phyloP scores from a whole-genome alignment of 2,329 filamentous ascomycete genomes.

The Fusarium luffae region DNA sequence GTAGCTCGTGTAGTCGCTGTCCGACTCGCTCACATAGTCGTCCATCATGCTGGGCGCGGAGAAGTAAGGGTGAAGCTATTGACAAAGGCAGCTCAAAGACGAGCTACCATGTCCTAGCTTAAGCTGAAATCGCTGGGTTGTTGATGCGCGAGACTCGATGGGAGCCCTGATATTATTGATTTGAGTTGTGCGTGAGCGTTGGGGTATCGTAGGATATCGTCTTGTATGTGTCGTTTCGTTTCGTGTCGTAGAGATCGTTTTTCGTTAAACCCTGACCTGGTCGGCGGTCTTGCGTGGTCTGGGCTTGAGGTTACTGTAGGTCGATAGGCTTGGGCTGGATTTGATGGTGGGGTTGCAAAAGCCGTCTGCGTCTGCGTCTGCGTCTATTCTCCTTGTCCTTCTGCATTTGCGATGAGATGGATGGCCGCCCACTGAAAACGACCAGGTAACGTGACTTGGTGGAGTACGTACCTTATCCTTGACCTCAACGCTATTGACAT shows the following conservation, averaged over 20 bases:
- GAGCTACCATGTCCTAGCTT: slow-evolving; percentile 47
- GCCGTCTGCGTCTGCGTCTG: slow-evolving; percentile 22
- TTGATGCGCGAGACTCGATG: slow-evolving; percentile 18
- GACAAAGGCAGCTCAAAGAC: slow-evolving; percentile 39
- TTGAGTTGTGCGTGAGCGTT: slow-evolving; percentile 11
- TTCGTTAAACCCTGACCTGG: slow-evolving; percentile 25
- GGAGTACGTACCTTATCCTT: slow-evolving; percentile 22
- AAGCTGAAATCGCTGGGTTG: slow-evolving; percentile 4
- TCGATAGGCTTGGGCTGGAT: slow-evolving; percentile 18
- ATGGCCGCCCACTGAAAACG: neutral
- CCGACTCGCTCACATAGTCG: slow-evolving; percentile 96
- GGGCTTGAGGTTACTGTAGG: slow-evolving; percentile 7
- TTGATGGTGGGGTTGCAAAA: slow-evolving; percentile 40
- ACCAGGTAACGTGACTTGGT: slow-evolving; percentile 43
- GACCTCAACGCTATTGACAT: neutral
- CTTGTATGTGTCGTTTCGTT: slow-evolving; percentile 8
- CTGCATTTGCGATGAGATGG: slow-evolving; percentile 10
- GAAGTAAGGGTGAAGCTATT: slow-evolving; percentile 20
- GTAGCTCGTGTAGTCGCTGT: slow-evolving; percentile 99
- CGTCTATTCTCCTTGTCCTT: slow-evolving; percentile 11
- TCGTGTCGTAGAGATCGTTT: slow-evolving; percentile 24
- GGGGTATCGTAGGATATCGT: slow-evolving; percentile 1
- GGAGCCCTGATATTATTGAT: neutral
- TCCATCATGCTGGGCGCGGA: slow-evolving; percentile 73
- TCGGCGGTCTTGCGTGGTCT: slow-evolving; percentile 10